These are phyloP conservation scores for Epichloe sibirici DNA, from an alignment of 2,329 filamentous ascomycete species.

Conservation along the genomic window DNA sequence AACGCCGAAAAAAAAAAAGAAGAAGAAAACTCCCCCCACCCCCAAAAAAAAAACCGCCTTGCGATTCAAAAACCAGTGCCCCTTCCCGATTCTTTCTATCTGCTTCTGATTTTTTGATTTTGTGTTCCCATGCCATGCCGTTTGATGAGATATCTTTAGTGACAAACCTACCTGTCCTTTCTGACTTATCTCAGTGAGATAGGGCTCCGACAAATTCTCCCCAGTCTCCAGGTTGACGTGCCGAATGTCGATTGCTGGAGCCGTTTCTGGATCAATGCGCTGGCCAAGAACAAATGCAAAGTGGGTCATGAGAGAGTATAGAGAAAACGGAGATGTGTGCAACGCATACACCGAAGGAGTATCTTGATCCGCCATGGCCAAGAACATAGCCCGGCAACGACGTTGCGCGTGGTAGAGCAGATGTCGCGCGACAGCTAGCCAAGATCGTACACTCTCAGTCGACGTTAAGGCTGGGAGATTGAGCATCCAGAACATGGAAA, in stretches of 20 bases:
- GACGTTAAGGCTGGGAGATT: too few species aligned
- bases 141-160: too few species aligned
- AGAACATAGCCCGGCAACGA: background rate
- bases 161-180: constrained; percentile 16
- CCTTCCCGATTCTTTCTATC: too few species aligned
- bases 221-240: constrained; percentile 16
- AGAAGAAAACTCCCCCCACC: too few species aligned
- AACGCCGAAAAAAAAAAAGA: too few species aligned
- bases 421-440: too few species aligned
- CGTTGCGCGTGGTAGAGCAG: background rate
- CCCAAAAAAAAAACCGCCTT: too few species aligned
- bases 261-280: constrained; percentile 13
- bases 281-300: constrained; percentile 17
- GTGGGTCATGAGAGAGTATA: constrained; percentile 20
- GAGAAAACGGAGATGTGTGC: constrained; percentile 18
- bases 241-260: constrained; percentile 13
- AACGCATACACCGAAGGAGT: constrained; percentile 13
- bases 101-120: too few species aligned
- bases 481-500: background rate
- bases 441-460: background rate
- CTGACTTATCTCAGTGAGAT: constrained; percentile 15
- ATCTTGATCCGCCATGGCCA: constrained; percentile 8
- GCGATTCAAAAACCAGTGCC: too few species aligned
- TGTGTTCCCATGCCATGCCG: too few species aligned
- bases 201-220: constrained; percentile 17